Conservation (phyloP, 1,139 yeast genomes). For the Candida smagusa region DNA sequence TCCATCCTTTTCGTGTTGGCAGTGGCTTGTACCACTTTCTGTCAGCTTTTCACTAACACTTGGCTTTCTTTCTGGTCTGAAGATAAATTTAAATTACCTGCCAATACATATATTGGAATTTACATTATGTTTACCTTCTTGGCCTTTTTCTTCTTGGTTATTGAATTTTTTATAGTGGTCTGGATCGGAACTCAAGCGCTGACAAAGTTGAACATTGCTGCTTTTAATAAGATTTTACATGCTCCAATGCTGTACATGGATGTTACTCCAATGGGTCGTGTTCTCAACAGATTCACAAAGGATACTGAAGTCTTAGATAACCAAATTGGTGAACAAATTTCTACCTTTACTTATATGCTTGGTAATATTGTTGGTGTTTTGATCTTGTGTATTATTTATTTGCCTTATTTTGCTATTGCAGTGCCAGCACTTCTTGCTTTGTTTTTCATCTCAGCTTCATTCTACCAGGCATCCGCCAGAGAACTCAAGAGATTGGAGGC, state of each 20-base stretch:
- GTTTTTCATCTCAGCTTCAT: constrained; percentile 12
- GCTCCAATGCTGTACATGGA: constrained; percentile 58
- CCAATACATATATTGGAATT: constrained; percentile 30
- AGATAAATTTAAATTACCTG: constrained; percentile 31
- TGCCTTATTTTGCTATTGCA: constrained; percentile 35
- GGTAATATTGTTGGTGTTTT: constrained; percentile 58
- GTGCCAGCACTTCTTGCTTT: constrained; percentile 13
- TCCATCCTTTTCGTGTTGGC: constrained; percentile 8
- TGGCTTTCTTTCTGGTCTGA: constrained; percentile 41
- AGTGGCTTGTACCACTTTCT: constrained; percentile 24
- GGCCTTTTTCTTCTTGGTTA: constrained; percentile 6
- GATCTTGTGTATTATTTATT: constrained; percentile 61
- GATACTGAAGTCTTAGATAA: constrained; percentile 81
- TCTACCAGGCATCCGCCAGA: constrained; percentile 17
- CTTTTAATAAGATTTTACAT: constrained; percentile 35
- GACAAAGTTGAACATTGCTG: constrained; percentile 36
- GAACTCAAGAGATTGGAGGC: constrained; percentile 19
- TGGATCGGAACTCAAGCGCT: constrained; percentile 18
- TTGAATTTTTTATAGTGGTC: constrained; percentile 8
- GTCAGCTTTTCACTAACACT: constrained; percentile 36
- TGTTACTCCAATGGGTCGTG: constrained; percentile 58
- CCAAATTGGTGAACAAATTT: constrained; percentile 57
- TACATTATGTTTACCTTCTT: constrained; percentile 16
- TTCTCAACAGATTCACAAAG: constrained; percentile 62
- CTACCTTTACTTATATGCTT: constrained; percentile 50